Evolutionary conservation across 1,284 basidiomycete species (phyloP).

Genomic region (Pulchroboletus neoregius): DNA sequence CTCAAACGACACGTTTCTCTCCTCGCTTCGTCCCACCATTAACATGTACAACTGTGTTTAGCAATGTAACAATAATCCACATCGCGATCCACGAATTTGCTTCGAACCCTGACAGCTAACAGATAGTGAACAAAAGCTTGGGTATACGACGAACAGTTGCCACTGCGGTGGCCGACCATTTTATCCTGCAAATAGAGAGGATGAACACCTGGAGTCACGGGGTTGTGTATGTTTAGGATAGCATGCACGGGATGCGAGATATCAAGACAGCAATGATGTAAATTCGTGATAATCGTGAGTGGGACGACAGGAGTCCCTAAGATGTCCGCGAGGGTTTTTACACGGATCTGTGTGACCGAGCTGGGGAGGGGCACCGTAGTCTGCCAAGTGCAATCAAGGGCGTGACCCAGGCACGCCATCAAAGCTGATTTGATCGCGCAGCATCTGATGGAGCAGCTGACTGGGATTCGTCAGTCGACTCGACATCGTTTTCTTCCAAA

Average conservation of each 20-base stretch:
- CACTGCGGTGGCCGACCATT: slow-evolving; percentile 8
- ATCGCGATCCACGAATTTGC: slow-evolving; percentile 2
- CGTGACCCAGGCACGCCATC: slow-evolving; percentile 1
- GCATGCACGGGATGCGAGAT: slow-evolving; percentile 23
- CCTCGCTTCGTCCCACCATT: too few species aligned
- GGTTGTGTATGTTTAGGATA: slow-evolving; percentile 10
- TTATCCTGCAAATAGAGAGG: slow-evolving; percentile 6
- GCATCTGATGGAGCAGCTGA: slow-evolving; percentile 5
- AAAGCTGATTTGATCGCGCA: slow-evolving; percentile 9
- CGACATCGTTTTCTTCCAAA: slow-evolving; percentile 29
- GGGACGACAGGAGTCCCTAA: not conserved
- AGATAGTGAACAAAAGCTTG: slow-evolving; percentile 6
- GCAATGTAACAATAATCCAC: not conserved
- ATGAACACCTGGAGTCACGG: slow-evolving; percentile 2
- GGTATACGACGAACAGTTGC: slow-evolving; percentile 22
- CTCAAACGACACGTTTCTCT: too few species aligned
- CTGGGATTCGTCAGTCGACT: slow-evolving; percentile 9
- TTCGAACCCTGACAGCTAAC: slow-evolving; percentile 7
- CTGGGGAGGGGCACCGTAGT: not conserved
- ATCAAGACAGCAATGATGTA: slow-evolving; percentile 30
- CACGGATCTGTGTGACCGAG: too few species aligned
- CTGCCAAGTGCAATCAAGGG: slow-evolving; percentile 3
- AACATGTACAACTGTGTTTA: not conserved
- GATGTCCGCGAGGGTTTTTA: slow-evolving; percentile 10
- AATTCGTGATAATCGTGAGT: slow-evolving; percentile 21